Evolutionary conservation across 1,284 basidiomycete genomes (phyloP), one percentile per base, ranked within the genome.

Genomic region (Jaminaea rosea): DNA sequence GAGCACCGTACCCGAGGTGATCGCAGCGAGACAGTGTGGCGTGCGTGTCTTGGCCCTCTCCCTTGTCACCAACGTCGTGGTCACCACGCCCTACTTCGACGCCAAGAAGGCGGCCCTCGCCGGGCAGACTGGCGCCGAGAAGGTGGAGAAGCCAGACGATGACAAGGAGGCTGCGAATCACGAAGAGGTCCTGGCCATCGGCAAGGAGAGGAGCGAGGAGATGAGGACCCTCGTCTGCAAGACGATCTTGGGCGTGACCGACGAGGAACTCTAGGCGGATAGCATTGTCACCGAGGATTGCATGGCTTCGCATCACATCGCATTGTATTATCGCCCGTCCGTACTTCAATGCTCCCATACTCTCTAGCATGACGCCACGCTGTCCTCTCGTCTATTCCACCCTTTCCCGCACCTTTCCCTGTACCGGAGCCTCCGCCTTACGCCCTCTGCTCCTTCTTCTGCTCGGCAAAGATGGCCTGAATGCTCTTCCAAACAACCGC

Each of bases 1-100:
- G 87, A 87, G 84, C 60, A 90, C 88, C 0, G 81, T 89, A n/a
- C 87, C 87, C 0, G 87, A 90, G 76, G 86, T 89, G n/a, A 76
- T 89, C 17, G 85, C 82, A 0, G 88, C 85, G 19, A 77, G 82
- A 46, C 84, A 88, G 65, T 84, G 53, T 2, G 67, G 83, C 0
- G 57, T 90, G 56, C 79, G 85, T 48, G 81, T 86, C 27, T 76
- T 86, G 70, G 87, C 86, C 9, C 77, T 90, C 42, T 86, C 83
- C 59, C 77, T 90, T 37, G 86, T 88, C 39, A 88, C 87, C 27
- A 90, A 90, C 75, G 79, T 80, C 65, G 87, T 90, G 4, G 82
- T 87, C 39, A 83, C 88, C 59, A 79, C 82, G n/a, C 77, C 69
- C 44, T 83, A 86, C 69, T 75, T 80, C 58, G 85, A 83, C 56